Percentiles rank a stretch among this genome's conserved stretches.
Evolutionary conservation across 345 rosid genomes (phyloP).

Genomic region (Melaleuca alternifolia): DNA sequence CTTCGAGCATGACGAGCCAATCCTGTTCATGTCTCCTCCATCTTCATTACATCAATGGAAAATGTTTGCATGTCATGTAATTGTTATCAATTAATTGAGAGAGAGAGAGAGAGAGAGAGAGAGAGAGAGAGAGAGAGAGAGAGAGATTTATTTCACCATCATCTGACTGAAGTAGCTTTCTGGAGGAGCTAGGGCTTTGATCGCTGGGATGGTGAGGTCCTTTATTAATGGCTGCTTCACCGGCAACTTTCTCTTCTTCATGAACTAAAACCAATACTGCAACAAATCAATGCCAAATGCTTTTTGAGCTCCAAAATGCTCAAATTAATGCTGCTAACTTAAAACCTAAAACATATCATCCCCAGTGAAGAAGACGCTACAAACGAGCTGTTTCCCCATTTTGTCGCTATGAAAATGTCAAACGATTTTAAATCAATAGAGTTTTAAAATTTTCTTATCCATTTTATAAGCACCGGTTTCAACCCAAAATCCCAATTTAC

Average conservation of each 20-base stretch:
- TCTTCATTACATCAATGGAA: neutral
- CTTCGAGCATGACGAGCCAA: conserved; percentile 31
- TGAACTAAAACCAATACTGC: neutral
- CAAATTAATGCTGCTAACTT: neutral
- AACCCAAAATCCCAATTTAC: neutral
- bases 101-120: neutral
- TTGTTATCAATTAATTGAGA: neutral
- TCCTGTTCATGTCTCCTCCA: neutral
- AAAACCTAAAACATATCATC: neutral
- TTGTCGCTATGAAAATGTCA: neutral
- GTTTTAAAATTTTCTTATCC: neutral
- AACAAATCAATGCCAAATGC: neutral
- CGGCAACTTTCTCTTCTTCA: neutral
- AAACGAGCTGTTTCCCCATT: neutral
- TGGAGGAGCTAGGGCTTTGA: neutral
- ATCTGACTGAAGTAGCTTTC: neutral
- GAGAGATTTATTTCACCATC: neutral
- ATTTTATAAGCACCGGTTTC: neutral
- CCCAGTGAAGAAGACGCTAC: neutral
- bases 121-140: neutral
- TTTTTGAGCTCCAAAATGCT: neutral
- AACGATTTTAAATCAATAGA: neutral
- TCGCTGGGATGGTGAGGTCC: neutral
- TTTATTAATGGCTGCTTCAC: neutral
- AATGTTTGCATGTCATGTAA: neutral